Conservation (phyloP, 257 asterid genomes). For the Solanum sitiens region DNA sequence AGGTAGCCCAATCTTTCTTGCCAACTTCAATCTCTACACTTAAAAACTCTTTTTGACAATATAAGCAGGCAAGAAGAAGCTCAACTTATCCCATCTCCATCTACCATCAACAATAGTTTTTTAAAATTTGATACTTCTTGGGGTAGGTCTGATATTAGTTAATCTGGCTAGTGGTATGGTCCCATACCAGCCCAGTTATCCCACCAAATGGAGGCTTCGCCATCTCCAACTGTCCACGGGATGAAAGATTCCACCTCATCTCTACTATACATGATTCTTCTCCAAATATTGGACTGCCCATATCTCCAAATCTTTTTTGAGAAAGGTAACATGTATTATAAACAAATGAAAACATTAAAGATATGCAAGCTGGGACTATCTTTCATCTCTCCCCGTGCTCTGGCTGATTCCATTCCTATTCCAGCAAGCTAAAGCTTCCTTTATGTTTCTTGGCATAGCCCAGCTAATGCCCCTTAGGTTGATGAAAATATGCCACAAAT, state of each 20-base stretch:
- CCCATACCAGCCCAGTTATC: neutral
- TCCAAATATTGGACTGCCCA: neutral
- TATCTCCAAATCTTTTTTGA: neutral
- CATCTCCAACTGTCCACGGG: neutral
- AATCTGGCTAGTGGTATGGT: neutral
- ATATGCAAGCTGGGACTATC: neutral
- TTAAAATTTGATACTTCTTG: neutral
- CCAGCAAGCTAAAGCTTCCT: neutral
- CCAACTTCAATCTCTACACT: neutral
- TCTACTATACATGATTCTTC: neutral
- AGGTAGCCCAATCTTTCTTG: neutral
- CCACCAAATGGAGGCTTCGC: neutral
- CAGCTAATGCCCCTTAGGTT: neutral
- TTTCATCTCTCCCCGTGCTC: neutral
- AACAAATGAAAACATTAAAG: neutral
- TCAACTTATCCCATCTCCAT: neutral
- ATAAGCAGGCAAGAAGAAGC: neutral
- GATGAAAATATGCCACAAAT: neutral
- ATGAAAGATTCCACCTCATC: neutral
- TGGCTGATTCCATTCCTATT: neutral
- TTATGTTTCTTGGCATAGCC: neutral
- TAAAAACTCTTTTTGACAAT: neutral
- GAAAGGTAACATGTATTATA: neutral
- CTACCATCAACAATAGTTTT: neutral
- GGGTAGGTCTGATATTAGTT: neutral